Conservation (phyloP, 305 asterid species). For the Euphrasia arctica region DNA sequence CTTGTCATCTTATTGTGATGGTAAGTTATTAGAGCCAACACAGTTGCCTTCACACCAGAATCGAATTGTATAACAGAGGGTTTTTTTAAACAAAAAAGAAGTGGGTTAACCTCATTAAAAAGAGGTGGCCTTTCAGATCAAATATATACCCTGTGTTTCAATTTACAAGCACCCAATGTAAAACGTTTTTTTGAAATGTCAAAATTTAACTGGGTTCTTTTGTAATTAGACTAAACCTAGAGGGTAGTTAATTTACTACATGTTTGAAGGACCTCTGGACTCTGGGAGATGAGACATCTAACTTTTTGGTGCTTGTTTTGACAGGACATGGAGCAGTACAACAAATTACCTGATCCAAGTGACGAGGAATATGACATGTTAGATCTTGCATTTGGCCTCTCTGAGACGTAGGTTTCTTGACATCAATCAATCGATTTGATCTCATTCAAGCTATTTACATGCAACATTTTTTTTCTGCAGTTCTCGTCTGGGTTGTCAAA, state of each 20-base stretch:
- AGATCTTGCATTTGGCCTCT: conserved; percentile 85
- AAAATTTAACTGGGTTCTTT: neutral
- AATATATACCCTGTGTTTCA: neutral
- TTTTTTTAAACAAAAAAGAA: neutral
- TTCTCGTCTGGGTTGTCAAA: conserved; percentile 97
- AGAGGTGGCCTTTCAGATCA: neutral
- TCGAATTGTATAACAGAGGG: too few species aligned
- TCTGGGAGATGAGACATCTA: neutral
- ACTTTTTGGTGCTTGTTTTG: conserved; percentile 22
- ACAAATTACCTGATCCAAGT: conserved; percentile 67
- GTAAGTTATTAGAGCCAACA: conserved; percentile 37
- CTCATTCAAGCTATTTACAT: neutral
- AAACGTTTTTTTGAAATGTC: neutral
- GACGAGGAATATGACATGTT: conserved; percentile 88
- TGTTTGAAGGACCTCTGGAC: neutral
- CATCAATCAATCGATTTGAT: neutral
- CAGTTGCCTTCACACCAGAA: neutral
- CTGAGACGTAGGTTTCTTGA: conserved; percentile 66
- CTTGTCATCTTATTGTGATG: conserved; percentile 98
- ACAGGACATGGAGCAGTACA: conserved; percentile 64
- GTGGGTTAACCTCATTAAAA: neutral
- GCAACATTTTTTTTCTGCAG: conserved; percentile 36
- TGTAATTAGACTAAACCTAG: too few species aligned
- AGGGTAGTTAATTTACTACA: neutral
- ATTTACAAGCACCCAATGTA: too few species aligned